These are phyloP conservation scores for Digitaria exilis DNA, from an alignment of 202 grass and related monocot genomes.

Conservation along the genomic window DNA sequence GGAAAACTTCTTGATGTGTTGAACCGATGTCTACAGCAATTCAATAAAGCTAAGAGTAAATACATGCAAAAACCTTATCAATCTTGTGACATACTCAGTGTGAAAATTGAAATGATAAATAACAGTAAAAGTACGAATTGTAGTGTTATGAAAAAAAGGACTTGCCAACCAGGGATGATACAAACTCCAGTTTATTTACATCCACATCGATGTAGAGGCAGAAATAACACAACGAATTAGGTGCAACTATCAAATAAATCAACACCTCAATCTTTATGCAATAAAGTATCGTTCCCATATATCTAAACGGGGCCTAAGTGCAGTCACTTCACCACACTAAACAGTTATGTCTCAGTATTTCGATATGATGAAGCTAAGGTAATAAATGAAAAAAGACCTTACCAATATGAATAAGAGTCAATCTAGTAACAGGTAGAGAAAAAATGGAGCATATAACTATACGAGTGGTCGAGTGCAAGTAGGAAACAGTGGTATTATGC, in stretches of 20 bases:
- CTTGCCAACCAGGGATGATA: too few species aligned
- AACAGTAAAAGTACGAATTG: not conserved
- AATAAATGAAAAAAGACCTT: not conserved
- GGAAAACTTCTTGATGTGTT: not conserved
- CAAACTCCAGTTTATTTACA: not conserved
- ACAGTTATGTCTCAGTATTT: not conserved
- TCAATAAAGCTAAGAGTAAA: not conserved
- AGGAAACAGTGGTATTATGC: not conserved
- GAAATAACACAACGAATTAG: not conserved
- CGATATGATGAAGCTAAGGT: not conserved
- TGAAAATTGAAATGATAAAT: not conserved
- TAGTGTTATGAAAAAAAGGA: too few species aligned
- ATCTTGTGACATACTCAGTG: not conserved
- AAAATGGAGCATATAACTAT: not conserved
- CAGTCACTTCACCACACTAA: not conserved
- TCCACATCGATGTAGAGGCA: not conserved
- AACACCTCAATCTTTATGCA: not conserved
- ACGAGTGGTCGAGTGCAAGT: not conserved
- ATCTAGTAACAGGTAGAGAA: not conserved
- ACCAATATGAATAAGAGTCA: not conserved
- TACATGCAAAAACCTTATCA: not conserved
- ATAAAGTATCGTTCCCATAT: not conserved
- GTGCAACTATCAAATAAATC: not conserved
- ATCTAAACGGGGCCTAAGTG: too few species aligned
- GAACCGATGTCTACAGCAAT: not conserved